Base-by-base conservation (phyloP, 352 stramenopile genomes). In the Pythium chondricola region DNA sequence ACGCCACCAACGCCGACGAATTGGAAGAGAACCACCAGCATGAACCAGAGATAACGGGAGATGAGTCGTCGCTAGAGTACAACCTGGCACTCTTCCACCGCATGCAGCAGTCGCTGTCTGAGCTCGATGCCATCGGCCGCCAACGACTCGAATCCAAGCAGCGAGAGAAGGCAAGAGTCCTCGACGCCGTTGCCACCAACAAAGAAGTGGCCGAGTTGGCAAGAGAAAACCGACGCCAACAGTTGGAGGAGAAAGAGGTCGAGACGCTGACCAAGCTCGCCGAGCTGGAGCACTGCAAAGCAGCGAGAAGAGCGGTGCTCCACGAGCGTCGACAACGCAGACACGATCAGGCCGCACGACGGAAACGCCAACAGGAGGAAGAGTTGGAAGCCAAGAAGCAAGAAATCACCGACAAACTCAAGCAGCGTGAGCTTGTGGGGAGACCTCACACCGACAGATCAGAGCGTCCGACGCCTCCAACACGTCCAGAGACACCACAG, bases 71-170 rank as follows among this genome's bases (percentile, higher is more conserved):
- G 9, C 42, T 68, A 0, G 50, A 44, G n/a, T 55, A 60, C 26
- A 61, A 80, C 38, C 17, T 61, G 7, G 48, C 45, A 13, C 20
- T 77, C 10, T 80, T 78, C 37, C 65, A 73, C 9, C 63, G 53
- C 8, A 56, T 78, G 29, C 69, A 71, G 33, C 46, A 64, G 16
- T 74, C 68, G 3, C 27, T 64, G 11, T 32, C 42, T 1, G 51
- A 67, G 10, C 17, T 82, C 3, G 69, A 83, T 14, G 57, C 63
- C 9, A 21, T 76, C 2, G 74, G 61, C 29, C 47, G 54, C 21
- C 46, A 71, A 16, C 52, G 55, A 16, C 14, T 74, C 0, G 33
- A 74, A 18, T 48, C 73, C 11, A 76, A 67, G 24, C 58, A 71
- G 8, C 43, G 20, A 8, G 57, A 61, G 27, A 50, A 58, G 11